Evolutionary conservation across 2,329 filamentous ascomycete genomes (phyloP).

Genomic region (Pseudocercospora fuligena): DNA sequence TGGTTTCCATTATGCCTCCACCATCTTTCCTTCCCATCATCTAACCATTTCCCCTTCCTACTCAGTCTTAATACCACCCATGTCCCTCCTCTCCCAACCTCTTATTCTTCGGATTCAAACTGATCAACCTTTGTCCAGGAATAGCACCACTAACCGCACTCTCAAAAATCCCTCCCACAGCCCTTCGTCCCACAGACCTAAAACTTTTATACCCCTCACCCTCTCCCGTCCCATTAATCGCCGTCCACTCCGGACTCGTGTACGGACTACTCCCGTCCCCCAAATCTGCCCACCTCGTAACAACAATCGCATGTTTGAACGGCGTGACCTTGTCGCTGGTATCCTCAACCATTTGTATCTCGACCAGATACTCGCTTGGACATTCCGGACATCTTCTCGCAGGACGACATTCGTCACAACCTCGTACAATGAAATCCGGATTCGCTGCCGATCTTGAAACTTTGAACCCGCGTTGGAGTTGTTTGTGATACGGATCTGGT

Average conservation of each 20-base stretch:
- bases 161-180: conserved; percentile 65
- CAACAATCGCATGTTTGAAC: conserved; percentile 65
- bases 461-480: conserved; percentile 48
- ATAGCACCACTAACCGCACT: conserved; percentile 58
- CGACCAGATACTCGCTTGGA: conserved; percentile 66
- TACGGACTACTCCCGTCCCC: conserved; percentile 59
- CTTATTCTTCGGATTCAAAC: conserved; percentile 62
- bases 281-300: conserved; percentile 67
- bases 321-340: conserved; percentile 45
- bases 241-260: conserved; percentile 59
- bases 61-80: conserved; percentile 50
- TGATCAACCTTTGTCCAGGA: conserved; percentile 62
- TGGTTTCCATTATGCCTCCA: no score
- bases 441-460: conserved; percentile 39
- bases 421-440: conserved; percentile 52
- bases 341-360: conserved; percentile 65
- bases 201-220: conserved; percentile 59
- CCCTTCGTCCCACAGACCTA: conserved; percentile 56
- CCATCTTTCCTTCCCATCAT: no score
- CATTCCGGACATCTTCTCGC: conserved; percentile 66
- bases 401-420: conserved; percentile 62
- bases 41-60: background rate
- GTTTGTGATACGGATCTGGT: conserved; percentile 49
- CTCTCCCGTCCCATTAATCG: conserved; percentile 54
- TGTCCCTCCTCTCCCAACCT: conserved; percentile 60